Base-by-base conservation (phyloP, 2,329 filamentous ascomycete species). In the Apiospora koreana region DNA sequence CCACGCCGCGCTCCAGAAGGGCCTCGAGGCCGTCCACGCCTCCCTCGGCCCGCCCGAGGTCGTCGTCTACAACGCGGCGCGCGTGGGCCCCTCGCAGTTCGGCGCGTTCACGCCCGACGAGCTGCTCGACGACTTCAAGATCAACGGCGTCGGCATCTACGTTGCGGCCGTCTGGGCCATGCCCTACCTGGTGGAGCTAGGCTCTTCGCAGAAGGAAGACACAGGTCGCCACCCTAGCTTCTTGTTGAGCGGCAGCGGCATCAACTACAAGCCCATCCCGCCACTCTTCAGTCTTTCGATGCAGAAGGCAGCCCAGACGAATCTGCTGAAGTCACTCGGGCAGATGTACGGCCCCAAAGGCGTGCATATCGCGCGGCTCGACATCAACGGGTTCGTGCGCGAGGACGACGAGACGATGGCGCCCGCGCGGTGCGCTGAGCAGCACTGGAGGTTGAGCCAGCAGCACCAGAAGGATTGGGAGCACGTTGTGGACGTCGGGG, bases 161-260 rank as follows among this genome's bases (percentile, higher is more conserved):
- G 28, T 35, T 7, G 50, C 54, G 18, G 31, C 54, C 8, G 54
- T 38, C 31, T 62, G 54, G 54, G 54, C 54, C 28, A 62, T 62
- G 54, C 54, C 54, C 18, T 62, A 62, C 28, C 31, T 62, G 18
- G 54, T 12, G 18, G 54, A 62, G 31, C 18, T 62, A 31, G 54
- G 28, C 10, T 25, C 48, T 14, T 50, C 23, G 4, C 48, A 50
- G 14, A 16, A 25, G 25, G n/a, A 4, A 25, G n/a, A 6, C 16
- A 2, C 3, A 25, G 25, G 3, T 14, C 31, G 54, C 31, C 54
- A n/a, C 9, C 54, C 54, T 28, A 62, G 54, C 35, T 62, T 62
- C 54, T n/a, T 62, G 18, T 16, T 62, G 31, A 62, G 54, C 54
- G 54, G 54, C 31, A 62, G 54, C 54, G 54, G 54, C 54, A 62